A percentile compares a stretch with the other conserved stretches of the same genome.
These are phyloP conservation scores for Alliaria petiolata DNA, from an alignment of 345 rosid species.

Conservation along the genomic window DNA sequence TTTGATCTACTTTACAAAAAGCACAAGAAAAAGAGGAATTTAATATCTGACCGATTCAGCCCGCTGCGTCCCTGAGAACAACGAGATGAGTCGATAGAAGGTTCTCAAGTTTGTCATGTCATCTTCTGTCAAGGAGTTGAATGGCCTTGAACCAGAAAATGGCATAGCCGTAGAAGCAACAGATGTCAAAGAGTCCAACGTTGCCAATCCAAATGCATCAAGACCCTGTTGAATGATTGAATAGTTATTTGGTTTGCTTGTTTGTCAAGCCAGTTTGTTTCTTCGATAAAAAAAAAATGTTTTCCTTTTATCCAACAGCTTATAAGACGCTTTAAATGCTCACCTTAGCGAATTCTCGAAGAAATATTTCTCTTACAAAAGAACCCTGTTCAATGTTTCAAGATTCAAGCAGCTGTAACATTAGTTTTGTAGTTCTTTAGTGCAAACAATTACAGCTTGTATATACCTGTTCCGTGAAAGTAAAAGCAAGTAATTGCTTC, in stretches of 20 bases:
- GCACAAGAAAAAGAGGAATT: background rate
- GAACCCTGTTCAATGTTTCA: slow-evolving; percentile 56
- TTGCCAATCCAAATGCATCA: slow-evolving; percentile 87
- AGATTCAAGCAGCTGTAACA: background rate
- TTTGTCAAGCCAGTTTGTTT: background rate
- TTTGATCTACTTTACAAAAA: no score
- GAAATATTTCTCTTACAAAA: slow-evolving; percentile 78
- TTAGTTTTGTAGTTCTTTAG: background rate
- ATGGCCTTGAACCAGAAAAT: slow-evolving; percentile 39
- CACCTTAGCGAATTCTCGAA: slow-evolving; percentile 88
- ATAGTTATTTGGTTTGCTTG: background rate
- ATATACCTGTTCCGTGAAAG: slow-evolving; percentile 67
- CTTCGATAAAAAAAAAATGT: background rate
- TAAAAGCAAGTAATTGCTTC: slow-evolving; percentile 75
- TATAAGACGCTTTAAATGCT: background rate
- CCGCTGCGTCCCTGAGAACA: slow-evolving; percentile 53
- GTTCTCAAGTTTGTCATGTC: slow-evolving; percentile 70
- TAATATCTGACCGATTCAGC: slow-evolving; percentile 48
- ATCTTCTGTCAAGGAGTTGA: slow-evolving; percentile 61
- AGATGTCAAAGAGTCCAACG: slow-evolving; percentile 61
- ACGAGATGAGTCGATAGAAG: slow-evolving; percentile 57
- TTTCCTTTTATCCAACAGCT: background rate
- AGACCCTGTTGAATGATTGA: slow-evolving; percentile 51
- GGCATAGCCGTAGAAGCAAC: slow-evolving; percentile 45
- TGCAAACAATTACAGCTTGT: background rate